phyloP scores from a whole-genome alignment of 805 yeast genomes.

The Starmerella geochares region DNA sequence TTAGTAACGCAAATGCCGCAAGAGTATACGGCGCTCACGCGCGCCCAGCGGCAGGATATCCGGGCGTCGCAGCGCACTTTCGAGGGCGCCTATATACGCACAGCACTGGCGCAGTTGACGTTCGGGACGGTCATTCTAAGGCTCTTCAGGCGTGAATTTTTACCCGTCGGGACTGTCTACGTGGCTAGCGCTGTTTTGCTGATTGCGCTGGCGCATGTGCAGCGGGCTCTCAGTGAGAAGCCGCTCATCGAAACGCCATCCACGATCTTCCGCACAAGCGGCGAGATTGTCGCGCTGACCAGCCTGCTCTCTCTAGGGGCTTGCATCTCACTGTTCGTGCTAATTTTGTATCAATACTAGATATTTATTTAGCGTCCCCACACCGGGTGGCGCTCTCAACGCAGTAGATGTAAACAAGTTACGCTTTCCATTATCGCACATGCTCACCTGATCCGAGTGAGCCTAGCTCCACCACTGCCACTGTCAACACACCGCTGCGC shows the following conservation, averaged over 20 bases:
- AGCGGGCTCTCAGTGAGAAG: conserved; percentile 30
- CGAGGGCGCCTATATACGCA: conserved; percentile 71
- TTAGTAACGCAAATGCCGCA: background rate
- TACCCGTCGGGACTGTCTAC: conserved; percentile 57
- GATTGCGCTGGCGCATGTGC: conserved; percentile 34
- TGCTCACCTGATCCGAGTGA: background rate
- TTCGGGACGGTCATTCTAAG: conserved; percentile 57
- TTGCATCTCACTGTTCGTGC: conserved; percentile 42
- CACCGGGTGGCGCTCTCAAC: background rate
- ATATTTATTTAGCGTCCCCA: too few relatives aligned
- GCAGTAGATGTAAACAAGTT: background rate
- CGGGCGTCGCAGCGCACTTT: conserved; percentile 70
- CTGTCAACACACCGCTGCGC: background rate
- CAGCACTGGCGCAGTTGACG: conserved; percentile 59
- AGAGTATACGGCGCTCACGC: conserved; percentile 16
- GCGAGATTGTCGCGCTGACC: conserved; percentile 48
- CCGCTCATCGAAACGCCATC: conserved; percentile 33
- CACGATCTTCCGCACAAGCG: conserved; percentile 48
- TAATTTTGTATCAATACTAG: conserved; percentile 26
- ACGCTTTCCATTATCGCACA: background rate
- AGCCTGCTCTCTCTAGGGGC: conserved; percentile 41
- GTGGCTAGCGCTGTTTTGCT: conserved; percentile 48
- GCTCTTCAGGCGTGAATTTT: conserved; percentile 51
- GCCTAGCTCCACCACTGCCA: too few relatives aligned
- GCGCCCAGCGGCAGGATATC: conserved; percentile 28